A percentile compares a stretch with the other conserved stretches of the same genome.
phyloP scores from a whole-genome alignment of 2,329 filamentous ascomycete genomes.

The Botryotinia convoluta region DNA sequence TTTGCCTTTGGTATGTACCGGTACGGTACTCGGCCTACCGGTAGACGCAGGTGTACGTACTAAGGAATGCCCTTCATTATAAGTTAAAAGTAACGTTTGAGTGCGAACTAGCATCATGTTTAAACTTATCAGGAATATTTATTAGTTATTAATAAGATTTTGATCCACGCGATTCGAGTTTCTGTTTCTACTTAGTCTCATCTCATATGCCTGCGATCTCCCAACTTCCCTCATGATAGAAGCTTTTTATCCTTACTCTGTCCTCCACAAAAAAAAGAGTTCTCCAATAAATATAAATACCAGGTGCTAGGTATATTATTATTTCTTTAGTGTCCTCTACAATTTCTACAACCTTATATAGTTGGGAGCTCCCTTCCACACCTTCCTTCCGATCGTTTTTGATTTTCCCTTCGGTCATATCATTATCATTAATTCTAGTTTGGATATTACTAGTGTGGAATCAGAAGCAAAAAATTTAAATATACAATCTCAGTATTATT shows the following conservation, averaged over 20 bases:
- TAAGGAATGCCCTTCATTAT: background rate
- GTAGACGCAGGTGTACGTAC: background rate
- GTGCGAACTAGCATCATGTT: background rate
- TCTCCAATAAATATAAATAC: background rate
- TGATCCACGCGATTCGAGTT: background rate
- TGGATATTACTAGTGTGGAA: background rate
- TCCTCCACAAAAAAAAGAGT: slow-evolving; percentile 8
- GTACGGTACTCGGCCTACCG: background rate
- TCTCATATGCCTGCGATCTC: slow-evolving; percentile 1
- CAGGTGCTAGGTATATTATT: background rate
- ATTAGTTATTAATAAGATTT: background rate
- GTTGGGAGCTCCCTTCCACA: background rate
- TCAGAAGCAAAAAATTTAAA: background rate
- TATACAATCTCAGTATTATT: background rate
- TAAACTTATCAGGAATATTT: background rate
- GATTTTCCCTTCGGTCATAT: background rate
- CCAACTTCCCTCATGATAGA: background rate
- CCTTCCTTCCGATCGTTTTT: background rate
- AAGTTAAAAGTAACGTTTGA: background rate
- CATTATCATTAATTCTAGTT: background rate
- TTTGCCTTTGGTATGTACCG: background rate
- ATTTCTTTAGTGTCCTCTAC: slow-evolving; percentile 4
- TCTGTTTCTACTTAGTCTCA: background rate
- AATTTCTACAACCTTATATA: slow-evolving; percentile 4
- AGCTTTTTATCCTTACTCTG: slow-evolving; percentile 7